A percentile compares a stretch with the other conserved stretches of the same genome.
phyloP scores from a whole-genome alignment of 768 basidiomycete species.

The Coprinellus micaceus region DNA sequence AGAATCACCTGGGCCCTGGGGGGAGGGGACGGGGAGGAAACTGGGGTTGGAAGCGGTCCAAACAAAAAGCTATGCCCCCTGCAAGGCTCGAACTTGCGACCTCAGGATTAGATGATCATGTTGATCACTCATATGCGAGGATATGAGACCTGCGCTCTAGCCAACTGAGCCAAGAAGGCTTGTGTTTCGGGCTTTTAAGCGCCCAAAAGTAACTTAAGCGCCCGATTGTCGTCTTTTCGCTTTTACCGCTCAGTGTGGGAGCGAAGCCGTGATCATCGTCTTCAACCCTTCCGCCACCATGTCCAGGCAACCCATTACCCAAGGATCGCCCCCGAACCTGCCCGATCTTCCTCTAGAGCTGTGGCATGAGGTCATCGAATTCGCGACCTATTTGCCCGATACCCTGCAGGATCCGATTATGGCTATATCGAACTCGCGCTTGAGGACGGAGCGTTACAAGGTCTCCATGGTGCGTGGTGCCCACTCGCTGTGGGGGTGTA shows the following conservation, averaged over 20 bases:
- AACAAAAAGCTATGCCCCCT: conserved; percentile 38
- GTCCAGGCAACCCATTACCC: not conserved
- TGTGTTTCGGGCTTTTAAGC: not conserved
- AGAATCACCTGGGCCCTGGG: too few relatives aligned
- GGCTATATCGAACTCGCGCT: not conserved
- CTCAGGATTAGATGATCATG: conserved; percentile 40
- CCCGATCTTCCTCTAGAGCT: conserved; percentile 1
- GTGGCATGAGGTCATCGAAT: not conserved
- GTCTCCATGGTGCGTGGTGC: not conserved
- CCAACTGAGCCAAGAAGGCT: conserved; percentile 13
- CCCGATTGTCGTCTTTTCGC: not conserved
- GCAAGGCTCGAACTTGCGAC: conserved; percentile 61
- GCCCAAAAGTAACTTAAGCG: too few relatives aligned
- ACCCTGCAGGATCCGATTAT: not conserved
- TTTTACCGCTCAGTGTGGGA: not conserved
- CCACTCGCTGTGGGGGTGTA: not conserved
- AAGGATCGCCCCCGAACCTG: not conserved
- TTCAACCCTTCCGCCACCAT: not conserved
- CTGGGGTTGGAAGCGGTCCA: not conserved
- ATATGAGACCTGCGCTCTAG: conserved; percentile 14
- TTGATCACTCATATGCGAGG: not conserved
- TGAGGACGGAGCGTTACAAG: not conserved
- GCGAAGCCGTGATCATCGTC: not conserved
- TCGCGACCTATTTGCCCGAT: not conserved
- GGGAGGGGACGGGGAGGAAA: not conserved